Percentiles rank a stretch among this genome's conserved stretches.
These are phyloP conservation scores for Cytospora chrysosperma DNA, from an alignment of 2,329 filamentous ascomycete species.

Conservation along the genomic window DNA sequence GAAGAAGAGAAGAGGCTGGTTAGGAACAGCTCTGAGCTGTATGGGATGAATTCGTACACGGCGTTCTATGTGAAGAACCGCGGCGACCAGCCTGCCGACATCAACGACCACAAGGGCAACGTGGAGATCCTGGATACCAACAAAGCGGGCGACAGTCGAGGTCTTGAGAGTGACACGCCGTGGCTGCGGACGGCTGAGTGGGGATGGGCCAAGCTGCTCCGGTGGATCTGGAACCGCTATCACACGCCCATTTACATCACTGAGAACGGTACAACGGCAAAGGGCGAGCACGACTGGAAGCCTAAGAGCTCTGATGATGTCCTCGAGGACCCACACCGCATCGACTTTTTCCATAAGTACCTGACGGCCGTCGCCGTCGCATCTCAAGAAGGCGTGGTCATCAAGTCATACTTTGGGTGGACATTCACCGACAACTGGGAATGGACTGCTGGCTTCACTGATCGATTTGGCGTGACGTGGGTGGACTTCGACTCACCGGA, in stretches of 20 bases:
- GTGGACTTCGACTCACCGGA: slow-evolving; percentile 39
- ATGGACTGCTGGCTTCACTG: slow-evolving; percentile 42
- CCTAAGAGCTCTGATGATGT: slow-evolving; percentile 34
- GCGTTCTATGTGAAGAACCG: slow-evolving; percentile 39
- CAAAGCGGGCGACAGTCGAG: slow-evolving; percentile 34
- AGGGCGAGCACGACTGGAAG: slow-evolving; percentile 38
- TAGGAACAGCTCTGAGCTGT: slow-evolving; percentile 39
- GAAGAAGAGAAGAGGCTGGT: slow-evolving; percentile 40
- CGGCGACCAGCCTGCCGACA: slow-evolving; percentile 34
- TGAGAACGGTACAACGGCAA: slow-evolving; percentile 42
- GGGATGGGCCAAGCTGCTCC: slow-evolving; percentile 39
- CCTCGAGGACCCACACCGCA: slow-evolving; percentile 38
- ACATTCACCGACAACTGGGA: slow-evolving; percentile 45
- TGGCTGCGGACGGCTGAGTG: slow-evolving; percentile 41
- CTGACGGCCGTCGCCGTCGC: slow-evolving; percentile 39
- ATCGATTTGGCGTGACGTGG: slow-evolving; percentile 42
- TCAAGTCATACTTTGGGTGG: slow-evolving; percentile 43
- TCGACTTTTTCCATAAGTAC: slow-evolving; percentile 41
- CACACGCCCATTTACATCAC: slow-evolving; percentile 43
- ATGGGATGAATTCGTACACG: slow-evolving; percentile 46
- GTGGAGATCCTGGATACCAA: slow-evolving; percentile 38
- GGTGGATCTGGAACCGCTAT: slow-evolving; percentile 43
- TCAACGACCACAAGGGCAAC: slow-evolving; percentile 42
- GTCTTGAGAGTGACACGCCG: slow-evolving; percentile 38
- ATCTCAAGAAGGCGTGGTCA: slow-evolving; percentile 37